Percentiles rank a stretch among this genome's conserved stretches.
Evolutionary conservation across 768 basidiomycete species (phyloP).

Genomic region (Podaxis carcinomalis): DNA sequence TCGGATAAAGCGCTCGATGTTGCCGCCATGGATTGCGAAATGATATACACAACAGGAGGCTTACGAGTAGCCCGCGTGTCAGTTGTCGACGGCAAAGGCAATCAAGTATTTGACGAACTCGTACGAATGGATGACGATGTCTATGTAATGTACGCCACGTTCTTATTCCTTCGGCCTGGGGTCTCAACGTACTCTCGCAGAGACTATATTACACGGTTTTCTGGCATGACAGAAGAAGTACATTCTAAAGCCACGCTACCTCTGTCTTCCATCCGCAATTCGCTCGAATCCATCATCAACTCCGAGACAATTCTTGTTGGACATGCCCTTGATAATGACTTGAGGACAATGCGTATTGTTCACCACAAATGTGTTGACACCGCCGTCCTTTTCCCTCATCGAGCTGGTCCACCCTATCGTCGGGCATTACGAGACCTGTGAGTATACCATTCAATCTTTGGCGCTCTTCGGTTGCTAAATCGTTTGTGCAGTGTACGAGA

Average conservation of each 20-base stretch:
- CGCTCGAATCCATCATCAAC: constrained; percentile 69
- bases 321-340: constrained; percentile 89
- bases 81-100: constrained; percentile 74
- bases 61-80: constrained; percentile 89
- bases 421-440: constrained; percentile 81
- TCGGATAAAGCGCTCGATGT: constrained; percentile 54
- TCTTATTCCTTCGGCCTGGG: not conserved
- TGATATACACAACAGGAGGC: constrained; percentile 93
- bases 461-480: constrained; percentile 7
- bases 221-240: constrained; percentile 64
- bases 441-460: constrained; percentile 20
- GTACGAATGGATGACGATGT: constrained; percentile 80
- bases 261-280: constrained; percentile 59
- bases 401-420: constrained; percentile 67
- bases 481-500: constrained; percentile 64
- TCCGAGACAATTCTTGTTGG: constrained; percentile 85
- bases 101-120: constrained; percentile 76
- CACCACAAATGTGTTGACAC: constrained; percentile 89
- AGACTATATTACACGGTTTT: constrained; percentile 91
- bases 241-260: constrained; percentile 62
- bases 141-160: constrained; percentile 59
- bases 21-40: constrained; percentile 92
- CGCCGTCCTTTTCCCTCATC: constrained; percentile 80
- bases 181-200: constrained; percentile 32
- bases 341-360: constrained; percentile 84